Evolutionary conservation across 306 rosid genomes (phyloP).

Genomic region (Malus fusca): DNA sequence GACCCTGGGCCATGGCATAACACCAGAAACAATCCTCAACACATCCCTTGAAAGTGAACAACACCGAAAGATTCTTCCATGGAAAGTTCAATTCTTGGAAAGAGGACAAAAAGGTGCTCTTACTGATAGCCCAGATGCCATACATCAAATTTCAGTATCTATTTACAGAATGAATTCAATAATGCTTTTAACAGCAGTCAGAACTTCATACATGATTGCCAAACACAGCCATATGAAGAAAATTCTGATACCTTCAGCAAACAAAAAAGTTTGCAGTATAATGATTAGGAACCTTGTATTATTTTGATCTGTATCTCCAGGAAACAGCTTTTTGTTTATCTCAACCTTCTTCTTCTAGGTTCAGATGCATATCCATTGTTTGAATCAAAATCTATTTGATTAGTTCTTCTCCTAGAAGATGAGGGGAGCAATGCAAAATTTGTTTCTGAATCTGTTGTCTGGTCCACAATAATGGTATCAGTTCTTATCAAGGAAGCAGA

Average conservation of each 20-base stretch:
- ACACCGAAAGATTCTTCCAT: not conserved
- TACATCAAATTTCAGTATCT: not conserved
- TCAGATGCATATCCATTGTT: slow-evolving; percentile 25
- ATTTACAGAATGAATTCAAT: not conserved
- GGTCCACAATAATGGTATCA: slow-evolving; percentile 19
- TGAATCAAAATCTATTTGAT: slow-evolving; percentile 21
- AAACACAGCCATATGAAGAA: not conserved
- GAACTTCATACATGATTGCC: not conserved
- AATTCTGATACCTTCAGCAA: not conserved
- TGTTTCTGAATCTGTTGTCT: slow-evolving; percentile 23
- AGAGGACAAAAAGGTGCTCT: not conserved
- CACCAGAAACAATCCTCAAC: not conserved
- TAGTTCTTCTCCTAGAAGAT: slow-evolving; percentile 34
- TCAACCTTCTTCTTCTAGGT: slow-evolving; percentile 54
- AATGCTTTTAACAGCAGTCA: not conserved
- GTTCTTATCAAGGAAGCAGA: slow-evolving; percentile 28
- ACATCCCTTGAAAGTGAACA: not conserved
- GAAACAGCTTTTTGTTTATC: slow-evolving; percentile 35
- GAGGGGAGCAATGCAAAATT: slow-evolving; percentile 25
- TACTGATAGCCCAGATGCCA: not conserved
- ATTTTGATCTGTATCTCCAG: slow-evolving; percentile 11
- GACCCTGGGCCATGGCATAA: not conserved
- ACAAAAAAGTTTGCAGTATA: not conserved
- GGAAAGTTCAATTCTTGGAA: not conserved
- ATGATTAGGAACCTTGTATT: slow-evolving; percentile 1